These are phyloP conservation scores for Rhizodiscina lignyota DNA, from an alignment of 495 filamentous ascomycete genomes.

Conservation along the genomic window DNA sequence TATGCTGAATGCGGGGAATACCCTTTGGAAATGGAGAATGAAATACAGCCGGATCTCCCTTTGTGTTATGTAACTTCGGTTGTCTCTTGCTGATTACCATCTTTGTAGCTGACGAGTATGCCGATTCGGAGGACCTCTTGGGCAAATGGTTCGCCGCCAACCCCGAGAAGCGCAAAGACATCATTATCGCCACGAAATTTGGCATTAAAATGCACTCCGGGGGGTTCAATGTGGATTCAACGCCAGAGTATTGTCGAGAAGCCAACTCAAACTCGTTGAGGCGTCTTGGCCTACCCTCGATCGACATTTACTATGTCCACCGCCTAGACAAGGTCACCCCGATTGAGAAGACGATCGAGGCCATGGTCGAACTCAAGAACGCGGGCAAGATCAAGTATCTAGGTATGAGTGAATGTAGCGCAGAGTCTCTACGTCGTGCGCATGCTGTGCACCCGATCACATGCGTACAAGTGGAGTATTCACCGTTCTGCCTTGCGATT, in stretches of 20 bases:
- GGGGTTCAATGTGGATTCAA: too few relatives aligned
- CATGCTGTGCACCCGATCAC: slow-evolving; percentile 39
- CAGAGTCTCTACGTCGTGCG: slow-evolving; percentile 39
- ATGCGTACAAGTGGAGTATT: slow-evolving; percentile 46
- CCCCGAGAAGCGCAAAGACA: slow-evolving; percentile 30
- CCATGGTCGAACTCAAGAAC: slow-evolving; percentile 8
- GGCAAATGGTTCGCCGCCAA: slow-evolving; percentile 35
- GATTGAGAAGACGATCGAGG: slow-evolving; percentile 9
- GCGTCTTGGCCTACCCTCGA: too few relatives aligned
- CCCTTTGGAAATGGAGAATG: too few relatives aligned
- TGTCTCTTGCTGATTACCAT: background rate
- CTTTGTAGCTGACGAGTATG: slow-evolving; percentile 4
- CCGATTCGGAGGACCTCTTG: slow-evolving; percentile 33
- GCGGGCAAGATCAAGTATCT: slow-evolving; percentile 36
- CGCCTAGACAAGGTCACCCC: slow-evolving; percentile 12
- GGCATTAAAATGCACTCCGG: too few relatives aligned
- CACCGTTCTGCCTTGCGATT: slow-evolving; percentile 37
- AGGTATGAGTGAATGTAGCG: slow-evolving; percentile 39
- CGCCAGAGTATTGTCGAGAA: too few relatives aligned
- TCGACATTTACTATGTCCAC: too few relatives aligned
- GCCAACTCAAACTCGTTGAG: too few relatives aligned
- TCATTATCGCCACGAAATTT: slow-evolving; percentile 44
- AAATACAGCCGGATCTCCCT: too few relatives aligned
- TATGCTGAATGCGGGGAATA: too few relatives aligned
- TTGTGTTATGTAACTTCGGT: too few relatives aligned